Base-by-base conservation (phyloP, 176 grass and related monocot species). In the Avena eriantha region DNA sequence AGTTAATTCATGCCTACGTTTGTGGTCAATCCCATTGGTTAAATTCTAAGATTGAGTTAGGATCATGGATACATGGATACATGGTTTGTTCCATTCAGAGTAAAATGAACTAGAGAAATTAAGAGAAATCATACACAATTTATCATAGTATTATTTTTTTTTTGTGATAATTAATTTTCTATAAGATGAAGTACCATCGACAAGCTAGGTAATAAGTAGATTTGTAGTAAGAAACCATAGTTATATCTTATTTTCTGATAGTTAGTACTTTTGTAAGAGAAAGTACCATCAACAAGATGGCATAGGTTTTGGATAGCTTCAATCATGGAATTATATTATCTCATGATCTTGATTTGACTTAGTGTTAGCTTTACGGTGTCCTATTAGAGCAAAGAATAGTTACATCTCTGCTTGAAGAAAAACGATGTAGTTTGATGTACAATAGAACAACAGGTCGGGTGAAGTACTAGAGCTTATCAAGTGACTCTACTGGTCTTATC, bases 361-460 rank as follows among this genome's bases (percentile, higher is more conserved):
- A 21, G 0, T 35, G 1, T 50, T 53, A 36, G 29, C 41, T 23
- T 82, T 90, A 39, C 84, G 92, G 93, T 69, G 93, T 94, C 74
- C 85, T 54, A 71, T 82, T 95, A 82, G 95, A 98, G 79, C 95
- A 98, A 90, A 93, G 95, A 87, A 93, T 91, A 10, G 95, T 95
- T 87, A 90, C 85, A 72, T 90, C 95, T 54, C 82, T 98, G 76
- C 36, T 98, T 73, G 95, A 95, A 93, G 91, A 98, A 92, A 90
- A 92, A 39, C 39, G 89, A 89, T 77, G 88, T 29, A 29, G 29
- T 29, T 29, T 29, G 2, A 93, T 73, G 93, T 98, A 48, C 61
- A 87, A 61, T 98, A 95, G 83, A 98, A 29, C 76, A 92, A 76
- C 21, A 98, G 93, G 77, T 91, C 82, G n/a, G 90, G 91, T 80